Percentiles rank a stretch among this genome's conserved stretches.
Evolutionary conservation across 345 rosid species (phyloP).

Genomic region (Adansonia digitata): DNA sequence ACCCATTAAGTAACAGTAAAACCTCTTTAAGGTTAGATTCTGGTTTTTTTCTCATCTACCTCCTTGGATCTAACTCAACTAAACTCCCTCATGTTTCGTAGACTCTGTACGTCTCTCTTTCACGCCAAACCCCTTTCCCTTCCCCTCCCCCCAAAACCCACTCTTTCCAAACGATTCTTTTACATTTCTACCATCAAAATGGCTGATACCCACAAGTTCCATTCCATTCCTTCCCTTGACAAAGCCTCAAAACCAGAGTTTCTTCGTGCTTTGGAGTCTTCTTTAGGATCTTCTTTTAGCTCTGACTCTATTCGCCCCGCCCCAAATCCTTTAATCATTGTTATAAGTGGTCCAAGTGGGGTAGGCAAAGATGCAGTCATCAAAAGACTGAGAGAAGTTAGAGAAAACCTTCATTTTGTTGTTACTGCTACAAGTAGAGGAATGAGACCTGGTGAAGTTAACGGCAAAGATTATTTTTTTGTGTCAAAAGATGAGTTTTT

Average conservation of each 20-base stretch:
- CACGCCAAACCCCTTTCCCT: conserved; percentile 16
- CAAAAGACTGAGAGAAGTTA: conserved; percentile 48
- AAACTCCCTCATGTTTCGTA: conserved; percentile 40
- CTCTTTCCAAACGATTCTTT: conserved; percentile 14
- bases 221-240: conserved; percentile 32
- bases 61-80: conserved; percentile 1
- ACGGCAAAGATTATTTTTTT: conserved; percentile 81
- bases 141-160: conserved; percentile 21
- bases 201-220: conserved; percentile 45
- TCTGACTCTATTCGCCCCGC: conserved; percentile 37
- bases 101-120: conserved; percentile 35
- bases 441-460: conserved; percentile 70
- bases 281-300: conserved; percentile 51
- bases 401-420: conserved; percentile 63
- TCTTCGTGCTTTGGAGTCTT: conserved; percentile 67
- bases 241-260: conserved; percentile 49
- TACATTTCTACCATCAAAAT: conserved; percentile 38
- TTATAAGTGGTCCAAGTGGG: conserved; percentile 86
- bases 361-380: conserved; percentile 95
- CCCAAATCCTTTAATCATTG: conserved; percentile 63
- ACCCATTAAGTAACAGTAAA: not conserved
- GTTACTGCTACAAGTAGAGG: conserved; percentile 81
- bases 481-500: conserved; percentile 64
- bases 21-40: not conserved
- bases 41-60: not conserved